A percentile compares a stretch with the other conserved stretches of the same genome.
Conservation (phyloP, 2,329 filamentous ascomycete species). For the Trichoderma harzianum region DNA sequence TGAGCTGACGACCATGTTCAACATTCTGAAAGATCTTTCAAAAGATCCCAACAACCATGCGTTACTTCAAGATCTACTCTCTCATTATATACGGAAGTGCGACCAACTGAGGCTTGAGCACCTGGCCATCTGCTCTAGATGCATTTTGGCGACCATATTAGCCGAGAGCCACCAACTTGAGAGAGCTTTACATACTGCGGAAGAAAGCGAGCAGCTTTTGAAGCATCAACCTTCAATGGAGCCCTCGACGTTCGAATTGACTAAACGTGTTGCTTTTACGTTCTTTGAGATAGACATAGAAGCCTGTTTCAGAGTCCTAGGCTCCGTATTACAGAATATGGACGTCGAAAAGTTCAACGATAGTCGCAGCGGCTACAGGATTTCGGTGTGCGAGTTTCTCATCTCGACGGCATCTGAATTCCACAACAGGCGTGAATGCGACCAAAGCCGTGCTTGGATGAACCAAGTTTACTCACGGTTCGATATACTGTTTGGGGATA, state of each 20-base stretch:
- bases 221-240: no score
- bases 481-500: no score
- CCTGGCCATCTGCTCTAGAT: not conserved
- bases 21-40: not conserved
- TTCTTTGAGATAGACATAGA: not conserved
- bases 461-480: no score
- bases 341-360: fast-evolving
- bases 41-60: not conserved
- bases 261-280: not conserved
- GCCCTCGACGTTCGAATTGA: not conserved
- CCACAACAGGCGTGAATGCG: not conserved
- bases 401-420: not conserved
- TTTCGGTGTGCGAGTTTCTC: not conserved
- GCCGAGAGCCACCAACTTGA: no score
- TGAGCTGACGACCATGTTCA: not conserved
- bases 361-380: fast-evolving
- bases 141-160: not conserved
- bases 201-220: no score
- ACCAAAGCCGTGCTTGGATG: not conserved
- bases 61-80: not conserved
- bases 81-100: not conserved
- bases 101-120: not conserved
- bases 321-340: no score
- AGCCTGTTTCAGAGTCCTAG: not conserved
- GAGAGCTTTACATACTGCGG: no score